These are phyloP conservation scores for Euphorbia tirucalli DNA, from an alignment of 345 rosid species.

Conservation along the genomic window DNA sequence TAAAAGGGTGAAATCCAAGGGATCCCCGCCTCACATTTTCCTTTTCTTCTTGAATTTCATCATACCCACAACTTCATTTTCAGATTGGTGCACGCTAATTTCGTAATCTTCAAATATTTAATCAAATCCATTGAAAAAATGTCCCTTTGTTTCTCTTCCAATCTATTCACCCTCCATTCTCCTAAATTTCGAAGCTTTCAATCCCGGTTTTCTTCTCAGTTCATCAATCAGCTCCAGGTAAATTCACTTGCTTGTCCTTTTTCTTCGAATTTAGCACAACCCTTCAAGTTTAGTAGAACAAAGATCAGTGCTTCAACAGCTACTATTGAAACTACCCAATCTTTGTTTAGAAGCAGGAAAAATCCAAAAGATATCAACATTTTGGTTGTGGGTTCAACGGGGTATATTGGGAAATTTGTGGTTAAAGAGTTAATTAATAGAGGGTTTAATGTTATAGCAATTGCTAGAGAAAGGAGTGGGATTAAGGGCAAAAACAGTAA, in stretches of 20 bases:
- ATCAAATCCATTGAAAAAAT: background rate
- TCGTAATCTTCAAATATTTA: background rate
- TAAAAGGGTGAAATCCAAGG: constrained; percentile 18
- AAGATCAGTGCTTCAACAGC: constrained; percentile 44
- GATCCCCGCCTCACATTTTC: constrained; percentile 10
- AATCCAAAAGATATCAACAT: constrained; percentile 59
- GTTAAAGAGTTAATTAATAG: constrained; percentile 67
- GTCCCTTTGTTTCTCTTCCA: constrained; percentile 46
- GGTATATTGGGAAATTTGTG: constrained; percentile 89
- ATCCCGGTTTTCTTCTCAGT: constrained; percentile 31
- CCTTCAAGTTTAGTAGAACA: constrained; percentile 29
- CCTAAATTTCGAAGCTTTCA: constrained; percentile 26
- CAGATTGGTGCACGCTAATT: too few relatives aligned
- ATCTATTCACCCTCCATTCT: constrained; percentile 34
- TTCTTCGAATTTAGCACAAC: constrained; percentile 15
- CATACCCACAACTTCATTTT: background rate
- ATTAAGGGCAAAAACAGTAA: constrained; percentile 59
- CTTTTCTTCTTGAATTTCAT: background rate
- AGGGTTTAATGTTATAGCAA: constrained; percentile 79
- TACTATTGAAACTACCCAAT: constrained; percentile 25
- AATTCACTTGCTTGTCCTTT: constrained; percentile 34
- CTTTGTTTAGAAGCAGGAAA: constrained; percentile 58
- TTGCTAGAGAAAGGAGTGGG: constrained; percentile 87
- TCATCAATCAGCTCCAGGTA: constrained; percentile 56
- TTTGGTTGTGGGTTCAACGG: constrained; percentile 86